Conservation (phyloP, 169 alveolate genomes). For the Plasmodium fragile region DNA sequence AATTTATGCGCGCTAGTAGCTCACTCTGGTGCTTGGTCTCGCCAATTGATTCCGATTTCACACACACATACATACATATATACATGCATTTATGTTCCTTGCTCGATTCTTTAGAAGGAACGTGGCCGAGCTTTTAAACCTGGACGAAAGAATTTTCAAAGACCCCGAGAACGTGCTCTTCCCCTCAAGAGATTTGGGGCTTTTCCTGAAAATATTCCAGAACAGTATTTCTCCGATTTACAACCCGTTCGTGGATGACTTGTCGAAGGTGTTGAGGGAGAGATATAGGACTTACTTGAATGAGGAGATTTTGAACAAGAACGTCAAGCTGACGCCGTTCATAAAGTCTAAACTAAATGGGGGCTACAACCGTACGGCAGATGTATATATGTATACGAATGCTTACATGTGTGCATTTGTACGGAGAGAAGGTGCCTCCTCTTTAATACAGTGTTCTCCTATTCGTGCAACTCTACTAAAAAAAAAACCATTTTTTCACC, state of each 20-base stretch:
- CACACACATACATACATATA: too few relatives aligned
- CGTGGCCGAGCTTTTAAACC: conserved; percentile 41
- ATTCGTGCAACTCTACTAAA: background rate
- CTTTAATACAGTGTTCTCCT: background rate
- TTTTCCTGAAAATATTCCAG: conserved; percentile 41
- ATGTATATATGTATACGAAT: background rate
- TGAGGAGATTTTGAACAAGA: conserved; percentile 45
- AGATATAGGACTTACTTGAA: conserved; percentile 48
- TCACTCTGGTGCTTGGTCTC: background rate
- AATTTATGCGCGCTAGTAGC: background rate
- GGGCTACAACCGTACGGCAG: conserved; percentile 62
- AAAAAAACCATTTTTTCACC: background rate
- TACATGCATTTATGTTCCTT: background rate
- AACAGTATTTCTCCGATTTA: conserved; percentile 4
- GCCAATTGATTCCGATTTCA: background rate
- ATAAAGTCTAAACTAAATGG: conserved; percentile 16
- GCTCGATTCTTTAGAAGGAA: conserved; percentile 30
- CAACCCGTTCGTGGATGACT: conserved; percentile 22
- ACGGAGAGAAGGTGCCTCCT: background rate
- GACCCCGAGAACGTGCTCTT: conserved; percentile 73
- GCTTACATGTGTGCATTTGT: background rate
- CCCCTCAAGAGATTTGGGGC: conserved; percentile 41
- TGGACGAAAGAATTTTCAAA: conserved; percentile 71
- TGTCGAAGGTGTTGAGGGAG: conserved; percentile 43
- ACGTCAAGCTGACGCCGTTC: conserved; percentile 10